These are phyloP conservation scores for Huntiella abstrusa DNA, from an alignment of 2,329 filamentous ascomycete species.

Conservation along the genomic window DNA sequence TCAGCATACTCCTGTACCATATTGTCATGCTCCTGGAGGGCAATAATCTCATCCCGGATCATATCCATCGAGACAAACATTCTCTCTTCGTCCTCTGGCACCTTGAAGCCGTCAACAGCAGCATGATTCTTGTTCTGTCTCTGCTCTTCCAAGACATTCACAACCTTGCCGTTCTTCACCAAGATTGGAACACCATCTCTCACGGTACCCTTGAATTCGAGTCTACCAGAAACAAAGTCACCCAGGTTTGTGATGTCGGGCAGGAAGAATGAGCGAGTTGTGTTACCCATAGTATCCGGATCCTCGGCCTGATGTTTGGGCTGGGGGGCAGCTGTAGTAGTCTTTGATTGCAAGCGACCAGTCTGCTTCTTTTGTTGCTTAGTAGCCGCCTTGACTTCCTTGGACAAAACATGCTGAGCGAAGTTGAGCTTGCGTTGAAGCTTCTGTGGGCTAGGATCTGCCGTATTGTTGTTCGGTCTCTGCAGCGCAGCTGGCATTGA, in stretches of 20 bases:
- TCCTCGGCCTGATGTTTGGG: constrained; percentile 8
- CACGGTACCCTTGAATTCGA: constrained; percentile 30
- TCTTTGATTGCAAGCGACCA: not conserved
- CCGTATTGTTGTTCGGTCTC: constrained; percentile 3
- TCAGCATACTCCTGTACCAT: constrained; percentile 35
- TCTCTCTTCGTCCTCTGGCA: constrained; percentile 35
- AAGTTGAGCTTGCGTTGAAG: constrained; percentile 11
- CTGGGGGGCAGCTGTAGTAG: constrained; percentile 6
- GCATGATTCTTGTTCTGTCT: constrained; percentile 22
- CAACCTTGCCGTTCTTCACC: constrained; percentile 33
- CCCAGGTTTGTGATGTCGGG: constrained; percentile 35
- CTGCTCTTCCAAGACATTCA: constrained; percentile 23
- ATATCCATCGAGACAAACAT: constrained; percentile 44
- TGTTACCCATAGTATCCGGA: constrained; percentile 16
- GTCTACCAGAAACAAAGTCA: constrained; percentile 36
- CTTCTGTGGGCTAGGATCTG: constrained; percentile 6
- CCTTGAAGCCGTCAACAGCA: constrained; percentile 29
- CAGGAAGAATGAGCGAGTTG: constrained; percentile 33
- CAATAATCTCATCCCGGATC: constrained; percentile 37
- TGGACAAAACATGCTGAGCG: constrained; percentile 10
- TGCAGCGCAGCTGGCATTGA: constrained; percentile 10
- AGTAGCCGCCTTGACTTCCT: constrained; percentile 9
- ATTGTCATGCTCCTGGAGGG: constrained; percentile 36
- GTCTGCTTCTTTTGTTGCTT: constrained; percentile 10
- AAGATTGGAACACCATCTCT: constrained; percentile 36